Percentiles rank a stretch among this genome's conserved stretches.
These are phyloP conservation scores for Haplosporangium sp. DNA, from an alignment of 371 early-diverging fungal genomes.

Conservation along the genomic window DNA sequence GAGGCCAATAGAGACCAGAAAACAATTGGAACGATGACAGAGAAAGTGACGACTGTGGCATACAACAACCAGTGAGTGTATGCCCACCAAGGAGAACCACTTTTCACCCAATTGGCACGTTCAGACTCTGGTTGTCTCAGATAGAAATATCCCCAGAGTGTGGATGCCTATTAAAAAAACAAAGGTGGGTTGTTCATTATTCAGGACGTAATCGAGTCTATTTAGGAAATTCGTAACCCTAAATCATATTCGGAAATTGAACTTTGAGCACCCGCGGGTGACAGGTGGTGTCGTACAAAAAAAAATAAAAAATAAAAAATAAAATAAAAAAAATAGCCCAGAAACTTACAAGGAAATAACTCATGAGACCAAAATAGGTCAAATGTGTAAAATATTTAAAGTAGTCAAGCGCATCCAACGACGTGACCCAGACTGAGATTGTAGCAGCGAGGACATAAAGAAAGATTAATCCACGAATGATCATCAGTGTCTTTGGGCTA, in stretches of 20 bases:
- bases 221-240: too few species aligned
- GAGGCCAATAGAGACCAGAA: slow-evolving; percentile 60
- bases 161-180: slow-evolving; percentile 16
- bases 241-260: too few species aligned
- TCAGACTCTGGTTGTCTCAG: slow-evolving; percentile 30
- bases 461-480: slow-evolving; percentile 56
- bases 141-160: slow-evolving; percentile 37
- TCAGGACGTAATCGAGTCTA: too few species aligned
- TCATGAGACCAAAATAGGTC: slow-evolving; percentile 66
- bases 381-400: slow-evolving; percentile 65
- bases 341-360: slow-evolving; percentile 62
- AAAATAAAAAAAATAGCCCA: background rate
- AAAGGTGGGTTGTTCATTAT: background rate
- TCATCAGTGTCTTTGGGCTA: slow-evolving; percentile 57
- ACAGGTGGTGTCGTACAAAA: too few species aligned
- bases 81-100: slow-evolving; percentile 38
- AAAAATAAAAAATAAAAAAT: background rate
- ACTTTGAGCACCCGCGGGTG: background rate
- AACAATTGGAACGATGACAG: slow-evolving; percentile 66
- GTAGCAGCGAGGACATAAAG: slow-evolving; percentile 61
- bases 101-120: slow-evolving; percentile 33
- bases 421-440: slow-evolving; percentile 56
- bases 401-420: slow-evolving; percentile 28
- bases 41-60: slow-evolving; percentile 29
- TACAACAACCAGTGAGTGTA: slow-evolving; percentile 44